phyloP scores from a whole-genome alignment of 768 basidiomycete species.

The Kwoniella mangroviensis region DNA sequence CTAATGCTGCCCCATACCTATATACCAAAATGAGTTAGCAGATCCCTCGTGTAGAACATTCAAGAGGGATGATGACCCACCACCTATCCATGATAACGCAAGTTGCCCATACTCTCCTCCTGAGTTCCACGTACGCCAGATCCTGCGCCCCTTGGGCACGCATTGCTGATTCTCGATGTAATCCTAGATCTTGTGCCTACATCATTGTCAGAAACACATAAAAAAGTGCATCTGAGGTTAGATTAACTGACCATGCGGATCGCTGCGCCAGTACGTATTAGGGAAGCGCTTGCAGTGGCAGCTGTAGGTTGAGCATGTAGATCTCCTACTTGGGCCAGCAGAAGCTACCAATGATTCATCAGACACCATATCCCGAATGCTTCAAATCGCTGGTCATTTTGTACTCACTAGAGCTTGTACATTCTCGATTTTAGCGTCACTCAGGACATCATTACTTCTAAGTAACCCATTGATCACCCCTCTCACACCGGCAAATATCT shows the following conservation, averaged over 20 bases:
- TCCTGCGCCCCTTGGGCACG: constrained; percentile 59
- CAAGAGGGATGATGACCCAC: constrained; percentile 60
- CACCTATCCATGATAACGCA: constrained; percentile 95
- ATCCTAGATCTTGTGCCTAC: constrained; percentile 92
- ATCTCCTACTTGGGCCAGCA: constrained; percentile 67
- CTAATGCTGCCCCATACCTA: constrained; percentile 85
- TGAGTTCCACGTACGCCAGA: constrained; percentile 69
- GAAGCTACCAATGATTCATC: constrained; percentile 15
- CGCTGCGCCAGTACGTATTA: constrained; percentile 82
- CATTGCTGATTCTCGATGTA: constrained; percentile 79
- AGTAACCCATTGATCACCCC: constrained; percentile 83
- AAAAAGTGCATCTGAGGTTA: background rate
- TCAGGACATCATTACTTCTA: constrained; percentile 87
- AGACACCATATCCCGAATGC: too few species aligned
- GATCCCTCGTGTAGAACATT: background rate
- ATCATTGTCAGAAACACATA: constrained; percentile 17
- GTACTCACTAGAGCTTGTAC: constrained; percentile 72
- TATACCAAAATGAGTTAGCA: background rate
- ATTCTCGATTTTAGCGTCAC: constrained; percentile 80
- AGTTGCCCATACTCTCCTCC: constrained; percentile 88
- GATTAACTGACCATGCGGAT: constrained; percentile 74
- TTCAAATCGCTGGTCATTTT: too few species aligned
- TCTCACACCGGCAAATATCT: constrained; percentile 87
- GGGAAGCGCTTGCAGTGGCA: constrained; percentile 79
- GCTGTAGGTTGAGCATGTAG: constrained; percentile 88